Conservation (phyloP, 202 grass and related monocot species). For the Saccharum hybrid region DNA sequence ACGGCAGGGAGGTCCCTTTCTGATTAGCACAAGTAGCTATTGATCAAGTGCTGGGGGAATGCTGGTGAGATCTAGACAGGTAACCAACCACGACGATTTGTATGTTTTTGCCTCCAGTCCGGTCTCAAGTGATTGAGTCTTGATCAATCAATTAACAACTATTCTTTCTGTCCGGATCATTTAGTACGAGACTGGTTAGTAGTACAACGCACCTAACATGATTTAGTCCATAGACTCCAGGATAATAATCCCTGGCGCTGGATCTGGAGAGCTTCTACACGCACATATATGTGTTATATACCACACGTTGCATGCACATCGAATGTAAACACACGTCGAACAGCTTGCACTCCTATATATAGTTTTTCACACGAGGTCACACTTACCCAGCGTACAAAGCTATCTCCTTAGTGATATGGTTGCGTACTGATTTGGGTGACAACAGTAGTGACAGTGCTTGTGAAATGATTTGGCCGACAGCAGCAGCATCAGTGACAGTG, state of each 20-base stretch:
- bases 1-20: constrained; percentile 55
- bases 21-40: constrained; percentile 52
- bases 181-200: constrained; percentile 34
- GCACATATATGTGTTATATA: neutral
- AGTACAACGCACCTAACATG: constrained; percentile 46
- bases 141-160: constrained; percentile 56
- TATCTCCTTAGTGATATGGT: constrained; percentile 4
- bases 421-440: constrained; percentile 21
- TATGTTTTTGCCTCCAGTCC: constrained; percentile 53
- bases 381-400: neutral
- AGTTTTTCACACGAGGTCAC: neutral
- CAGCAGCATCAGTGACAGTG: constrained; percentile 2
- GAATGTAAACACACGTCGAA: neutral
- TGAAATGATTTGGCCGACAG: constrained; percentile 33
- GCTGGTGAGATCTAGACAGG: constrained; percentile 61
- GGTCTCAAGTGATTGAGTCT: constrained; percentile 44
- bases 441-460: constrained; percentile 22
- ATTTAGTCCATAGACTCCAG: constrained; percentile 38
- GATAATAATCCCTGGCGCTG: constrained; percentile 27
- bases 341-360: neutral
- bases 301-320: neutral
- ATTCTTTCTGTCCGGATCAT: constrained; percentile 60
- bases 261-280: constrained; percentile 46
- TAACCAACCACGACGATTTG: constrained; percentile 61
- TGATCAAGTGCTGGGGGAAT: constrained; percentile 57